A percentile compares a stretch with the other conserved stretches of the same genome.
Conservation (phyloP, 257 asterid species). For the Rauvolfia tetraphylla region DNA sequence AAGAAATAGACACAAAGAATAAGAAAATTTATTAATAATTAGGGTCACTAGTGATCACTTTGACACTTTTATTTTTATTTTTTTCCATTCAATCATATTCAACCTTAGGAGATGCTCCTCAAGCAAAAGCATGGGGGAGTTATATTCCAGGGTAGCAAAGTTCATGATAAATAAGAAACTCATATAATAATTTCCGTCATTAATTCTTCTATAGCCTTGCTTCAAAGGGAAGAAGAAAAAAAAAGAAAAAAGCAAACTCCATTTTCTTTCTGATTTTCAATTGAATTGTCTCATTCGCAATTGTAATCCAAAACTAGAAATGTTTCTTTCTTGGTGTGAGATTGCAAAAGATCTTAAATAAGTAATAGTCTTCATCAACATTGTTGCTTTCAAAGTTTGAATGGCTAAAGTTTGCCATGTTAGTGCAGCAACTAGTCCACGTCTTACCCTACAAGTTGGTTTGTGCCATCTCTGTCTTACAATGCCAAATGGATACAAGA, state of each 20-base stretch:
- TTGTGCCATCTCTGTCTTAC: not conserved
- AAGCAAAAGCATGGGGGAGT: not conserved
- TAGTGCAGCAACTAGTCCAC: not conserved
- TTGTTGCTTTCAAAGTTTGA: not conserved
- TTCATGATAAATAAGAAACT: not conserved
- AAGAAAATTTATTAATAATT: too few species aligned
- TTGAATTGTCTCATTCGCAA: not conserved
- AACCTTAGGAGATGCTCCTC: not conserved
- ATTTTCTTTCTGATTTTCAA: too few species aligned
- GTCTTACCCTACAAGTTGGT: not conserved
- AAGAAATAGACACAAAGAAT: too few species aligned
- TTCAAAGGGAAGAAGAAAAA: too few species aligned
- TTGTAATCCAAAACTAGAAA: not conserved
- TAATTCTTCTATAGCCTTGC: not conserved
- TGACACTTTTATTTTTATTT: too few species aligned
- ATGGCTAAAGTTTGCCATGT: not conserved
- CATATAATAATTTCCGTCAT: not conserved
- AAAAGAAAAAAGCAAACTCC: too few species aligned
- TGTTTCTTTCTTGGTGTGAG: not conserved
- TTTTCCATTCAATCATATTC: too few species aligned
- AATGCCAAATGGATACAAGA: not conserved
- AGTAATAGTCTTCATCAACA: not conserved
- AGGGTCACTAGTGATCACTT: not conserved
- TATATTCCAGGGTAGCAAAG: not conserved
- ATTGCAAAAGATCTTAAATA: not conserved